A percentile compares a stretch with the other conserved stretches of the same genome.
These are phyloP conservation scores for Kuraishia ogatae DNA, from an alignment of 805 yeast species.

Conservation along the genomic window DNA sequence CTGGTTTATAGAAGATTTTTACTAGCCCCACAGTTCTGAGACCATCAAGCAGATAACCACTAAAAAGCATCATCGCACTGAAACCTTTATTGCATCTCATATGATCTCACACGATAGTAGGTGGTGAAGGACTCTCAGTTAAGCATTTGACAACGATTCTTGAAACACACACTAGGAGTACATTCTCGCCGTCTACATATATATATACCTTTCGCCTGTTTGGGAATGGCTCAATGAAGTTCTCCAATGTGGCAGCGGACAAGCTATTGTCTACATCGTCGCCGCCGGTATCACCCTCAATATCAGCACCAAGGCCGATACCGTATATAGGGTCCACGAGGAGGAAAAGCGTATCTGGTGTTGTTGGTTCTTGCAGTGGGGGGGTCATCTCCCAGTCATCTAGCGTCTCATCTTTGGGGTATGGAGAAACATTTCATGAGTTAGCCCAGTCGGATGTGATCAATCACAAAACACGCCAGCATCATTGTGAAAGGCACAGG, in stretches of 20 bases:
- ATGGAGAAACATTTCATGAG: constrained; percentile 1
- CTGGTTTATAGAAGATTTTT: too few species aligned
- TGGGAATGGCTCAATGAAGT: not conserved
- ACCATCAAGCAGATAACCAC: too few species aligned
- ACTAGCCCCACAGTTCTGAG: too few species aligned
- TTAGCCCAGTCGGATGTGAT: not conserved
- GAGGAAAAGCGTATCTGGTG: not conserved
- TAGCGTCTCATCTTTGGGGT: constrained; percentile 6
- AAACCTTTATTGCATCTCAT: too few species aligned
- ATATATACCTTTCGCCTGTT: not conserved
- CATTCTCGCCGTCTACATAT: too few species aligned
- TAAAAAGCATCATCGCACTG: too few species aligned
- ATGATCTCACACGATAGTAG: too few species aligned
- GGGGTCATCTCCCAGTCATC: constrained; percentile 3
- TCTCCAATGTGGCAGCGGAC: not conserved
- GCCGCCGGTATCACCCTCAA: constrained; percentile 1
- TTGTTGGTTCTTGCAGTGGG: not conserved
- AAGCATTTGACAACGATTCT: too few species aligned
- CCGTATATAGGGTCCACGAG: not conserved
- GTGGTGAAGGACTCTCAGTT: too few species aligned
- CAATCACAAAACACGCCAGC: not conserved
- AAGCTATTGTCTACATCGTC: constrained; percentile 1
- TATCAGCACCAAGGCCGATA: not conserved
- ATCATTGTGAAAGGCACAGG: not conserved
- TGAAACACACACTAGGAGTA: too few species aligned